These are phyloP conservation scores for Lactifluus volemus DNA, from an alignment of 768 basidiomycete species.

Conservation along the genomic window DNA sequence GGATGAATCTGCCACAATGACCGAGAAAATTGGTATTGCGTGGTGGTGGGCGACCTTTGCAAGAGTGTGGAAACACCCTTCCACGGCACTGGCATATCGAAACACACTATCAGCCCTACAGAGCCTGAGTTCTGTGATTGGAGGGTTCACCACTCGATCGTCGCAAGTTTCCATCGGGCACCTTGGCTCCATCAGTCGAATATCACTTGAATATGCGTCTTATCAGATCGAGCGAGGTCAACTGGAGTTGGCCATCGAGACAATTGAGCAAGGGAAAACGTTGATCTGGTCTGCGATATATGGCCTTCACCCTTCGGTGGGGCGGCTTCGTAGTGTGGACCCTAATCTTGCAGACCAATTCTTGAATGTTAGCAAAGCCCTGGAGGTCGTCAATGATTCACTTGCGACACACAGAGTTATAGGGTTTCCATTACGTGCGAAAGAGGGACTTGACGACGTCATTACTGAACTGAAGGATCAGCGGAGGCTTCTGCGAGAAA, in stretches of 20 bases:
- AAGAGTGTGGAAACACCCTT: neutral
- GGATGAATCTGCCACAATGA: neutral
- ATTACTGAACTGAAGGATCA: neutral
- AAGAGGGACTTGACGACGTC: neutral
- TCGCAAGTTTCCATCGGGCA: neutral
- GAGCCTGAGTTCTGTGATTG: neutral
- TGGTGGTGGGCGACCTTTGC: neutral
- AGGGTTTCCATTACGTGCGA: neutral
- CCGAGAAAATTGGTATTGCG: neutral
- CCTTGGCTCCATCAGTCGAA: neutral
- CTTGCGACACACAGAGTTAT: neutral
- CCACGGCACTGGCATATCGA: neutral
- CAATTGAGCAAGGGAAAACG: slow-evolving; percentile 1
- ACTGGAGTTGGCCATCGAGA: slow-evolving; percentile 1
- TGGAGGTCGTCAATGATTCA: neutral
- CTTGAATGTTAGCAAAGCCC: neutral
- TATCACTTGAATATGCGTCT: neutral
- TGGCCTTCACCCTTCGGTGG: neutral
- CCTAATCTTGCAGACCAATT: neutral
- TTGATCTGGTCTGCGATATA: slow-evolving; percentile 6
- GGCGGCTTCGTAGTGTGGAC: neutral
- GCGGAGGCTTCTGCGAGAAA: neutral
- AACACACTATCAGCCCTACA: neutral
- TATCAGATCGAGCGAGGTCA: neutral
- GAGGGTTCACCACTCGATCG: neutral